Conservation (phyloP, 495 filamentous ascomycete genomes). For the Aspergillus hancockii region DNA sequence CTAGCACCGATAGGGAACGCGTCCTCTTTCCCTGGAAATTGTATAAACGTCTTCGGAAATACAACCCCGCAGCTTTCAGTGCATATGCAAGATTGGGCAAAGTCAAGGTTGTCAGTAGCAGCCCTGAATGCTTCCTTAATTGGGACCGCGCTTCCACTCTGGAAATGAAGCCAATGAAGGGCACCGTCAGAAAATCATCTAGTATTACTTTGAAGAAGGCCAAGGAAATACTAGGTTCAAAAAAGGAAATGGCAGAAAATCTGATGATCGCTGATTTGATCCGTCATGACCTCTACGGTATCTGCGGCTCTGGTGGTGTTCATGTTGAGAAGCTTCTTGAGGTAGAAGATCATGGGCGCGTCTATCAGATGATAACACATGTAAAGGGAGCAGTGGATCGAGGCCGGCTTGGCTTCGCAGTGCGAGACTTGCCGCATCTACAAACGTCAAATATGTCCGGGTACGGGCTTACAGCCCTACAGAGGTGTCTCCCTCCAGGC, state of each 20-base stretch:
- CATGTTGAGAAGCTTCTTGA: conserved; percentile 69
- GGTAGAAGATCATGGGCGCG: conserved; percentile 86
- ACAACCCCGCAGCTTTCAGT: conserved; percentile 84
- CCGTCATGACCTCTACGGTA: conserved; percentile 83
- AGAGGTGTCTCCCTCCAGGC: conserved; percentile 78
- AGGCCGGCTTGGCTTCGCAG: conserved; percentile 35
- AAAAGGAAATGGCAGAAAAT: conserved; percentile 93
- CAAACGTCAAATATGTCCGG: conserved; percentile 42
- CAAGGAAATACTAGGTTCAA: conserved; percentile 64
- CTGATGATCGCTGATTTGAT: conserved; percentile 98
- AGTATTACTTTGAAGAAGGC: conserved; percentile 67
- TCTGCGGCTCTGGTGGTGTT: conserved; percentile 68
- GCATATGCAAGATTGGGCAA: conserved; percentile 74
- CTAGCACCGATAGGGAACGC: conserved; percentile 21
- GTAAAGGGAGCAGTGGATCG: conserved; percentile 66
- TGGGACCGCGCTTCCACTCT: conserved; percentile 56
- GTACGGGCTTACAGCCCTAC: conserved; percentile 73
- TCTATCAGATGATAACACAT: conserved; percentile 88
- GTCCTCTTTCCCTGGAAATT: conserved; percentile 60
- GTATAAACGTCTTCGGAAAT: conserved; percentile 66
- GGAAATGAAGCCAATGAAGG: conserved; percentile 82
- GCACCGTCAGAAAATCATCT: conserved; percentile 76
- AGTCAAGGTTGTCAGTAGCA: conserved; percentile 75
- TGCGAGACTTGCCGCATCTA: conserved; percentile 35
- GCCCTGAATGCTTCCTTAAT: conserved; percentile 88